These are phyloP conservation scores for Coemansia sp. DNA, from an alignment of 192 early-diverging fungal genomes.

Conservation along the genomic window DNA sequence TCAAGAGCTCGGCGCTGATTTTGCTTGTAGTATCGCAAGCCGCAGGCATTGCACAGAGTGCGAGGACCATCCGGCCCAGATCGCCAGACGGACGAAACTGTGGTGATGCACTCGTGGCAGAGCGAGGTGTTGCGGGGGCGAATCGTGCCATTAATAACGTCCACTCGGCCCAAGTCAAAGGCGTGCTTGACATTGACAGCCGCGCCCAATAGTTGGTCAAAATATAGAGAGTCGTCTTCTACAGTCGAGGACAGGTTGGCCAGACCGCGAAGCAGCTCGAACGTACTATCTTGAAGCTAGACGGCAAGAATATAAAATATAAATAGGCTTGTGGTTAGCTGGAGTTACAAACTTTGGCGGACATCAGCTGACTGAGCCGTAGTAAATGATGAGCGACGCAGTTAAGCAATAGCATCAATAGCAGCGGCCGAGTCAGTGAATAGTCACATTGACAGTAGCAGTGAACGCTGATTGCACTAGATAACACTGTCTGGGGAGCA, in stretches of 20 bases:
- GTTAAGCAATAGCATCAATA: no score
- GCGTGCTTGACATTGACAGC: conserved; percentile 57
- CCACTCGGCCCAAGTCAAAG: conserved; percentile 54
- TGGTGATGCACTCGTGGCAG: conserved; percentile 58
- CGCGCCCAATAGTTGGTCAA: conserved; percentile 56
- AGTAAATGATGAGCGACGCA: background rate
- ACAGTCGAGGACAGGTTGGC: conserved; percentile 38
- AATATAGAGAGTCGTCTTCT: conserved; percentile 53
- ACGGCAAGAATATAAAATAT: background rate
- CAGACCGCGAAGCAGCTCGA: conserved; percentile 50
- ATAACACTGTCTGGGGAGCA: background rate
- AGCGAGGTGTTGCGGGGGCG: conserved; percentile 56
- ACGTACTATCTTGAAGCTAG: conserved; percentile 56
- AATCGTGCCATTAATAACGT: conserved; percentile 54
- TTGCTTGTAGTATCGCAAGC: conserved; percentile 62
- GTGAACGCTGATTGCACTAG: background rate
- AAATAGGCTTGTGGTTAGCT: background rate
- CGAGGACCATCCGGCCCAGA: conserved; percentile 56
- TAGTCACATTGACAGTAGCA: conserved; percentile 4
- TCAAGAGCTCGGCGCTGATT: conserved; percentile 55
- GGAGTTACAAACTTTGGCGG: background rate
- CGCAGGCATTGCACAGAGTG: conserved; percentile 66
- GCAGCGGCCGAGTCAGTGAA: no score
- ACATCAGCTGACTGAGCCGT: background rate
- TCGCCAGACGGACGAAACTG: conserved; percentile 57